Base-by-base conservation (phyloP, 208 protist species). In the Angomonas desouzai region DNA sequence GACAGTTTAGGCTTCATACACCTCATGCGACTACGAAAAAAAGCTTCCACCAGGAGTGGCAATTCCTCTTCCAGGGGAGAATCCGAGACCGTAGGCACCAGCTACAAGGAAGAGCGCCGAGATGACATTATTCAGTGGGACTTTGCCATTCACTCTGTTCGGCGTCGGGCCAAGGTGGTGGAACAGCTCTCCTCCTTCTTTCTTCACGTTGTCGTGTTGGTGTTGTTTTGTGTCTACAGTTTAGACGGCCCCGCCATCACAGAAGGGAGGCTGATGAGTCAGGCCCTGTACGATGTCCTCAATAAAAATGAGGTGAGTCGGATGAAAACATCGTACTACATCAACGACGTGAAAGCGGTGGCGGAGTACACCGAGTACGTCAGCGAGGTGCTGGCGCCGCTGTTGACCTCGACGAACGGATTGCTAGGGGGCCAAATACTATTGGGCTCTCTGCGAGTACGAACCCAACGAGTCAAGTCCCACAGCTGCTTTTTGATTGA, bases 311-410 rank as follows among this genome's bases (percentile, higher is more conserved):
- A 63, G n/a, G 30, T 72, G n/a, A 48, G 70, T 18, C 48, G 49
- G 18, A 53, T 78, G 25, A 75, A 76, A 55, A 20, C 40, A 0
- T 30, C 48, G 0, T 40, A 43, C 16, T 58, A 51, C 43, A 69
- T 78, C 25, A 18, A 3, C 1, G 68, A 76, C 30, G 36, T 78
- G 18, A 34, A 33, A n/a, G 51, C 36, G 18, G 71, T 72, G 13
- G 56, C 33, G n/a, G 61, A 74, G 29, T 85, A 72, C 57, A 33
- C n/a, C 20, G 55, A 66, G 38, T 85, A 65, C 63, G 30, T 85
- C 25, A 28, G 55, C 7, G 48, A 81, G 47, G 64, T 70, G 0
- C 58, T 81, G 7, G 60, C 70, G 3, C 62, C 74, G 11, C 43
- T 61, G 1, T 20, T 72, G 32, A 48, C 57, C 18, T 62, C 71